phyloP scores from a whole-genome alignment of 805 yeast species.

The Saccharomycopsis sp. region DNA sequence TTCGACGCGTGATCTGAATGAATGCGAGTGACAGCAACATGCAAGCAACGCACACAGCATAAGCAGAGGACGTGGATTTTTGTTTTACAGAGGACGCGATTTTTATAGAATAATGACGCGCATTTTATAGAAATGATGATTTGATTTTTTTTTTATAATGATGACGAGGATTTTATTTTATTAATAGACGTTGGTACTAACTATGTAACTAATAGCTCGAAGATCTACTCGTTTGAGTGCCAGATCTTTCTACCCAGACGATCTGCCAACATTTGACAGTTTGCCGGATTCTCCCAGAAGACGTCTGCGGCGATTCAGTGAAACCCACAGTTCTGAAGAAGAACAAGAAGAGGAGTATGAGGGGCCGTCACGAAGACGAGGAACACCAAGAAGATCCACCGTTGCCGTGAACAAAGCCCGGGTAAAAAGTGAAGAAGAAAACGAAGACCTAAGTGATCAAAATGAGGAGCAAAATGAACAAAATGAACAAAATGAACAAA shows the following conservation, averaged over 20 bases:
- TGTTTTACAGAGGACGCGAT: not conserved
- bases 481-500: constrained; percentile 25
- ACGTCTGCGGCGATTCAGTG: not conserved
- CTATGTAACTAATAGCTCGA: too few relatives aligned
- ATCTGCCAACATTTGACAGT: not conserved
- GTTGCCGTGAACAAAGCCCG: too few relatives aligned
- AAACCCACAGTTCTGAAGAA: too few relatives aligned
- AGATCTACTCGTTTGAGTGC: not conserved
- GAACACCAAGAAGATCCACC: too few relatives aligned
- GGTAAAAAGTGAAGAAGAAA: constrained; percentile 24
- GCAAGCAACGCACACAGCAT: too few relatives aligned
- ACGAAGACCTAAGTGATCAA: constrained; percentile 18
- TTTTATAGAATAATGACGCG: not conserved
- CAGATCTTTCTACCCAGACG: not conserved
- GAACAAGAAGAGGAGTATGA: too few relatives aligned
- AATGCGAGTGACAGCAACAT: too few relatives aligned
- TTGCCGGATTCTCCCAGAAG: constrained; percentile 1
- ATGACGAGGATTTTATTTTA: not conserved
- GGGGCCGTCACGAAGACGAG: constrained; percentile 17
- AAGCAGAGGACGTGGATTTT: too few relatives aligned
- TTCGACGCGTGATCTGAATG: not conserved
- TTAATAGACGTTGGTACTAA: too few relatives aligned
- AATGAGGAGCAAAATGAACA: constrained; percentile 16
- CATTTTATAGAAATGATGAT: not conserved
- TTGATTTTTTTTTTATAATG: not conserved